A percentile compares a stretch with the other conserved stretches of the same genome.
These are phyloP conservation scores for Podaxis sp. DNA, from an alignment of 768 basidiomycete species.

Conservation along the genomic window DNA sequence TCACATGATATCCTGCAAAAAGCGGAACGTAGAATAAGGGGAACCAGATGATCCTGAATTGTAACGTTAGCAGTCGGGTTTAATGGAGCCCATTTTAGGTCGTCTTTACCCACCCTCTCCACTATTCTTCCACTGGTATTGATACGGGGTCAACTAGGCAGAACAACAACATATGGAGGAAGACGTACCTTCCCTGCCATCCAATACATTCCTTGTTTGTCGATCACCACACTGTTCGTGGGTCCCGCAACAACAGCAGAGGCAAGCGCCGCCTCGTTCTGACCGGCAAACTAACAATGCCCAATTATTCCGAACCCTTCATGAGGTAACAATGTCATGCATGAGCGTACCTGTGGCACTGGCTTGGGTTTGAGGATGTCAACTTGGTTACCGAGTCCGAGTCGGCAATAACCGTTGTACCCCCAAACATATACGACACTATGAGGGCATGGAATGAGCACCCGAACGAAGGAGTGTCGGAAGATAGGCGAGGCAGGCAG, in stretches of 20 bases:
- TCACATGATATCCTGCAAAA: conserved; percentile 83
- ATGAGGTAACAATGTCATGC: background rate
- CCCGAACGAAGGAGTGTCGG: background rate
- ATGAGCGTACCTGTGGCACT: conserved; percentile 65
- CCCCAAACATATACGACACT: conserved; percentile 86
- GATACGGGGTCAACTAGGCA: background rate
- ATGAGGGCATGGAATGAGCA: conserved; percentile 3
- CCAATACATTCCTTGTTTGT: conserved; percentile 84
- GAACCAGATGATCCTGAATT: conserved; percentile 78
- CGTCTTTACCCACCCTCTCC: conserved; percentile 75
- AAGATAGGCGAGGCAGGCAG: background rate
- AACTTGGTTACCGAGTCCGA: conserved; percentile 84
- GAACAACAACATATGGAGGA: conserved; percentile 2
- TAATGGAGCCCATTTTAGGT: conserved; percentile 6
- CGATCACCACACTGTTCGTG: conserved; percentile 79
- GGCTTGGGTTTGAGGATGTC: conserved; percentile 78
- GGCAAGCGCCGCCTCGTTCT: conserved; percentile 63
- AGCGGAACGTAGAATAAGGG: conserved; percentile 84
- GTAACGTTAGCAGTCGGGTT: background rate
- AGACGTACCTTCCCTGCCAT: conserved; percentile 72
- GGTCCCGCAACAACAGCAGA: conserved; percentile 73
- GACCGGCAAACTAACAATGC: conserved; percentile 64
- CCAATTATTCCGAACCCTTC: background rate
- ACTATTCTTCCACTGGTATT: conserved; percentile 83
- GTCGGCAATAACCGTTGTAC: conserved; percentile 87